phyloP scores from a whole-genome alignment of 2,329 filamentous ascomycete genomes.

The Paraconiothyrium brasiliense region DNA sequence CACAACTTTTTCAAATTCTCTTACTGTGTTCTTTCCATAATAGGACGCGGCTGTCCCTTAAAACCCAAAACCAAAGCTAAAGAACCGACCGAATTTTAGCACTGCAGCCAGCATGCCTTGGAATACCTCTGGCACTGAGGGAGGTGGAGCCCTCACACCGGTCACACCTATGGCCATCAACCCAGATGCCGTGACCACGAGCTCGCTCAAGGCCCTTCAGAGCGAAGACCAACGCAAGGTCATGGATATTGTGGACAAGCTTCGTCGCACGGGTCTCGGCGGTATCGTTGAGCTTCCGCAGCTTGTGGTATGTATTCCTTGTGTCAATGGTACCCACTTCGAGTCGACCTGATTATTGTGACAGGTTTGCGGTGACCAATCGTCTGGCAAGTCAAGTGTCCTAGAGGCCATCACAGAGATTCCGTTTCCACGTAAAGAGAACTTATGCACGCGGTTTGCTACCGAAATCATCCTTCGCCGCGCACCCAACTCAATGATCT shows the following conservation, averaged over 20 bases:
- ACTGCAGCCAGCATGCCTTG: not conserved
- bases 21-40: too few species aligned
- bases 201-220: constrained; percentile 55
- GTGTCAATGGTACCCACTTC: constrained; percentile 32
- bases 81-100: not conserved
- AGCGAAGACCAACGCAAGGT: constrained; percentile 57
- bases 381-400: constrained; percentile 71
- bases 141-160: not conserved
- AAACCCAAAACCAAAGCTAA: not conserved
- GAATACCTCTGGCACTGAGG: not conserved
- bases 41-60: not conserved
- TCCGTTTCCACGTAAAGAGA: constrained; percentile 65
- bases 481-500: constrained; percentile 29
- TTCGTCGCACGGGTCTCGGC: constrained; percentile 59
- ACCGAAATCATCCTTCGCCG: constrained; percentile 60
- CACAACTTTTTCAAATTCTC: too few species aligned
- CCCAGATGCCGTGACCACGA: constrained; percentile 35
- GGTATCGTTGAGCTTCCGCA: constrained; percentile 43
- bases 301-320: constrained; percentile 30
- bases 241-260: constrained; percentile 63
- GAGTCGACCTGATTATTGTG: constrained; percentile 56
- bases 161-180: constrained; percentile 15
- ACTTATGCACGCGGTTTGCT: constrained; percentile 68
- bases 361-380: constrained; percentile 67
- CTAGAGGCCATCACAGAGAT: constrained; percentile 71